Conservation (phyloP, 192 early-diverging fungal species). For the Umbelopsis ramanniana region DNA sequence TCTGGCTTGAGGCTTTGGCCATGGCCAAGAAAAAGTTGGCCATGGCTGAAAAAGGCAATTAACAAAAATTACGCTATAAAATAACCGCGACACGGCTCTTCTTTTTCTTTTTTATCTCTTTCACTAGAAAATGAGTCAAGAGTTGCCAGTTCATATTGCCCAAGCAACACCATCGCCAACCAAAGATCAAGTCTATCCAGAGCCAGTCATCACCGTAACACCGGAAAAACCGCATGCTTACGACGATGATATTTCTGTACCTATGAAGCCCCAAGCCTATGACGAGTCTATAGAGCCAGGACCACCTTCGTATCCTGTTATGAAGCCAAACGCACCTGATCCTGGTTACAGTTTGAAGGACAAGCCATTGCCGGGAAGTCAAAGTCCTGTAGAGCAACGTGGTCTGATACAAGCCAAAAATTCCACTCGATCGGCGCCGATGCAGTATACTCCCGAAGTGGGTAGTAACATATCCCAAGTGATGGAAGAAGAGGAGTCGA, state of each 20-base stretch:
- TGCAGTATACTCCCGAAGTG: background rate
- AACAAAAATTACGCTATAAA: too few species aligned
- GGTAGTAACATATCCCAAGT: background rate
- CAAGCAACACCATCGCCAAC: background rate
- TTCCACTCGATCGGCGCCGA: background rate
- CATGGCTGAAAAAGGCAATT: too few species aligned
- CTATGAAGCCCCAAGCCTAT: background rate
- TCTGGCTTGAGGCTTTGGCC: too few species aligned
- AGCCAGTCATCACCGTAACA: background rate
- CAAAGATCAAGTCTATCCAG: background rate
- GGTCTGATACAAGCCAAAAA: background rate
- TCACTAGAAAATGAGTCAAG: background rate
- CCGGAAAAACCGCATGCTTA: conserved; percentile 7
- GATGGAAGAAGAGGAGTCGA: background rate
- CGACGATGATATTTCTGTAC: background rate
- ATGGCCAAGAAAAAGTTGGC: too few species aligned
- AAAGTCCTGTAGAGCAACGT: background rate
- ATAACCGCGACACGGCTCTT: too few species aligned
- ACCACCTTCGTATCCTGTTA: background rate
- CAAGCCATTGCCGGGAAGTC: background rate
- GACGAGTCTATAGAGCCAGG: background rate
- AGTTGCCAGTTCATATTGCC: background rate
- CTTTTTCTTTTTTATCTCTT: too few species aligned
- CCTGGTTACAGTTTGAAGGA: background rate
- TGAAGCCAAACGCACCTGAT: background rate